phyloP scores from a whole-genome alignment of 208 protist genomes.

The Wallacemonas sp. region DNA sequence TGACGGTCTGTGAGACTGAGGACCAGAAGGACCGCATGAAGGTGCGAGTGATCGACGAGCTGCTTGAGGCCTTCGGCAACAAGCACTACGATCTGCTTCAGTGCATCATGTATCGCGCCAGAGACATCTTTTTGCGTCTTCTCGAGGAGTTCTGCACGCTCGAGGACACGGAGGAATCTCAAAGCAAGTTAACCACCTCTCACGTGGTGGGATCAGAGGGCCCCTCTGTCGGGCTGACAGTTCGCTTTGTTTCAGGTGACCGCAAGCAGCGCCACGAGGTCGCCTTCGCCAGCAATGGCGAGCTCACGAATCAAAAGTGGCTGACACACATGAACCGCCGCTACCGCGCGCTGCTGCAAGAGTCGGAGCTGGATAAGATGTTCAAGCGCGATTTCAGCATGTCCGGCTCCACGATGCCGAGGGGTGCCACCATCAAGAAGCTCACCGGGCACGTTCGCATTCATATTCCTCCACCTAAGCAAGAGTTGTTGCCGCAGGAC shows the following conservation, averaged over 20 bases:
- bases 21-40: conserved; percentile 65
- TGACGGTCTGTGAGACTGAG: conserved; percentile 72
- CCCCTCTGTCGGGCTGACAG: conserved; percentile 35
- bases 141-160: conserved; percentile 90
- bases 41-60: conserved; percentile 68
- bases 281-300: conserved; percentile 44
- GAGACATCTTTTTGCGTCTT: conserved; percentile 82
- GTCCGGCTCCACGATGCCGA: conserved; percentile 62
- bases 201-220: conserved; percentile 10
- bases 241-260: conserved; percentile 69
- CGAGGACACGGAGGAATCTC: conserved; percentile 52
- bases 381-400: conserved; percentile 84
- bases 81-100: conserved; percentile 84
- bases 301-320: conserved; percentile 70
- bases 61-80: conserved; percentile 75
- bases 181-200: conserved; percentile 21
- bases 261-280: conserved; percentile 46
- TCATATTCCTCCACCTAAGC: conserved; percentile 79
- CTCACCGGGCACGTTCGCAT: conserved; percentile 72
- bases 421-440: conserved; percentile 64
- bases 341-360: conserved; percentile 80
- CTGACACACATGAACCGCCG: conserved; percentile 84
- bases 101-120: conserved; percentile 80
- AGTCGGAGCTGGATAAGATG: conserved; percentile 85
- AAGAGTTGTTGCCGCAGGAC: conserved; percentile 62